Conservation (phyloP, 2,329 filamentous ascomycete genomes). For the Berkeleyomyces rouxiae region DNA sequence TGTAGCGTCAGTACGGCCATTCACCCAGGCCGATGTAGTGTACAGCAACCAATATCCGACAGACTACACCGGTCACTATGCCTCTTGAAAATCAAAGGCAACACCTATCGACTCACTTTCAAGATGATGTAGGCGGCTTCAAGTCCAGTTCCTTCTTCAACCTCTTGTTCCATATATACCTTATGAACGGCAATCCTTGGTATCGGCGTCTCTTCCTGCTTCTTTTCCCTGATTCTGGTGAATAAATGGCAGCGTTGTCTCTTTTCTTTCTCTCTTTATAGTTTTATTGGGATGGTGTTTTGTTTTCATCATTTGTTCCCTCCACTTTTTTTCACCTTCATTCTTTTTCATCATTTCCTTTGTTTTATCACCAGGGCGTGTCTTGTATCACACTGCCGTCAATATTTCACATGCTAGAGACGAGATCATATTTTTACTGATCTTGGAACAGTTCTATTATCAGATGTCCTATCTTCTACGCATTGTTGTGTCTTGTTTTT, state of each 20-base stretch:
- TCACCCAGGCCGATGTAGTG: background rate
- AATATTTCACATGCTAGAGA: background rate
- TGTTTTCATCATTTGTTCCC: background rate
- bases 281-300: background rate
- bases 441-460: background rate
- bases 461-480: background rate
- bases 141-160: background rate
- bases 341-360: constrained; percentile 3
- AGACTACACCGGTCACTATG: background rate
- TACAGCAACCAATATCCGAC: constrained; percentile 2
- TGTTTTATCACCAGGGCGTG: constrained; percentile 6
- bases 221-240: background rate
- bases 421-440: constrained; percentile 2
- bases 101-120: background rate
- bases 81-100: background rate
- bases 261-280: background rate
- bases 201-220: background rate
- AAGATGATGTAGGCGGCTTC: background rate
- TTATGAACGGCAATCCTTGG: background rate
- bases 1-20: background rate
- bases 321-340: background rate
- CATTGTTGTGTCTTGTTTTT: constrained; percentile 1
- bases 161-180: background rate
- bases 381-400: background rate
- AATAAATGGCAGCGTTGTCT: background rate